Base-by-base conservation (phyloP, 1,284 basidiomycete genomes). In the Rugosomyces carneus region DNA sequence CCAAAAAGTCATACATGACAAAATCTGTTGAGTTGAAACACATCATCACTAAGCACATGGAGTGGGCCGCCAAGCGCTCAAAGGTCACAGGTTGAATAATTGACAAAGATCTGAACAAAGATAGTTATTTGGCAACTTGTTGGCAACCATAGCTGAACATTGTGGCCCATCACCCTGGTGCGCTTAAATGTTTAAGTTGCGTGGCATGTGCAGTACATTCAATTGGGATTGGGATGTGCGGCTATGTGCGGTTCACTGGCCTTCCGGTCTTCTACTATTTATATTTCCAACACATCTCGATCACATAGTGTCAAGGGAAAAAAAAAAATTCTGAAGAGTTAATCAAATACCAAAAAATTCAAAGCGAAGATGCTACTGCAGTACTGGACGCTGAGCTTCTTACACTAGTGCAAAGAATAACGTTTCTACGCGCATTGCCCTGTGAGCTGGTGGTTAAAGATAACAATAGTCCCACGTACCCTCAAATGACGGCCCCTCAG, bases 401-500 rank as follows among this genome's bases (percentile, higher is more conserved):
- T 15, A 16, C 18, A 27, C 46, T 41, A 50, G 37, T 34, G 40
- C 35, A 51, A 46, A 19, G 50, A 51, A 46, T 43, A 51, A 1
- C 29, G 47, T 23, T 49, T 43, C 50, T 48, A 23, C 7, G 7
- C 21, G 16, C n/a, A 18, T 27, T 21, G 27, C 27, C 10, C 27
- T 32, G 37, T 19, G n/a, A 15, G 13, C n/a, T 4, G 18, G 24
- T 6, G 24, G n/a, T n/a, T n/a, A 40, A 13, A 31, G 20, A 19
- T n/a, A 9, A 5, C n/a, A 23, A 38, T 15, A 18, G 15, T n/a
- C n/a, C 23, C 5, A 61, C 71, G 48, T 47, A 76, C 75, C 49
- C 78, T 62, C 24, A 80, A 58, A 16, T 42, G 42, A 13, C 61
- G 54, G 1, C 78, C 78, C 51, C 70, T 75, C 40, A 67, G 51